Evolutionary conservation across 2,329 filamentous ascomycete species (phyloP).

Genomic region (Colletotrichum sp.): DNA sequence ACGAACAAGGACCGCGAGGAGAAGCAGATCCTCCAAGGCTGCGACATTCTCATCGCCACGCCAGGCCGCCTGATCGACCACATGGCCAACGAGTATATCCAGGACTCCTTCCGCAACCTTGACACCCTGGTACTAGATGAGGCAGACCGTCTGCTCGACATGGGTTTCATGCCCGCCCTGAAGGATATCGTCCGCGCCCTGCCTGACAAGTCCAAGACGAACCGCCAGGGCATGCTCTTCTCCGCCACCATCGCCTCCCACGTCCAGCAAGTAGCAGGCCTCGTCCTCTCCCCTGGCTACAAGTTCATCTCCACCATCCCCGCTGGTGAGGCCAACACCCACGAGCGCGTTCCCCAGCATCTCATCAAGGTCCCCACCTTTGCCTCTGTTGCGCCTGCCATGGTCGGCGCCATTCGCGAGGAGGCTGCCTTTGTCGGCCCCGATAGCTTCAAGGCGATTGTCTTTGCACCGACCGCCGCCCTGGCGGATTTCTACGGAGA

Average conservation of each 20-base stretch:
- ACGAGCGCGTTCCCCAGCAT: conserved; percentile 77
- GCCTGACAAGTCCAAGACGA: conserved; percentile 63
- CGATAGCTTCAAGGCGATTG: conserved; percentile 79
- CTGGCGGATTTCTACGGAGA: conserved; percentile 56
- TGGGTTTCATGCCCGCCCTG: conserved; percentile 82
- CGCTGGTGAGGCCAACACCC: conserved; percentile 77
- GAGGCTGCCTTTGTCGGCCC: conserved; percentile 40
- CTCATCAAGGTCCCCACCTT: conserved; percentile 72
- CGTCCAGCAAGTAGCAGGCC: conserved; percentile 75
- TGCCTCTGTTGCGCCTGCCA: conserved; percentile 66
- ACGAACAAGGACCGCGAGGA: conserved; percentile 77
- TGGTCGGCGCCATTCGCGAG: conserved; percentile 61
- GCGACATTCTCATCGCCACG: conserved; percentile 81
- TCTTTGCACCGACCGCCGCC: conserved; percentile 73
- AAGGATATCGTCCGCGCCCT: conserved; percentile 78
- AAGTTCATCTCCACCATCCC: conserved; percentile 83
- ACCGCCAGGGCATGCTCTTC: conserved; percentile 80
- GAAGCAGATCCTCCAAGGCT: conserved; percentile 71
- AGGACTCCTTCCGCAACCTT: conserved; percentile 69
- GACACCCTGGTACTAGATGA: conserved; percentile 86
- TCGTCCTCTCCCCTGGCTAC: conserved; percentile 73
- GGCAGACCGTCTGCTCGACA: conserved; percentile 81
- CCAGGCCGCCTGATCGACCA: conserved; percentile 83
- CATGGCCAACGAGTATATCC: conserved; percentile 73
- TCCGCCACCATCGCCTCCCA: conserved; percentile 84